phyloP scores from a whole-genome alignment of 306 rosid species.

The Quercus aquifolioides region DNA sequence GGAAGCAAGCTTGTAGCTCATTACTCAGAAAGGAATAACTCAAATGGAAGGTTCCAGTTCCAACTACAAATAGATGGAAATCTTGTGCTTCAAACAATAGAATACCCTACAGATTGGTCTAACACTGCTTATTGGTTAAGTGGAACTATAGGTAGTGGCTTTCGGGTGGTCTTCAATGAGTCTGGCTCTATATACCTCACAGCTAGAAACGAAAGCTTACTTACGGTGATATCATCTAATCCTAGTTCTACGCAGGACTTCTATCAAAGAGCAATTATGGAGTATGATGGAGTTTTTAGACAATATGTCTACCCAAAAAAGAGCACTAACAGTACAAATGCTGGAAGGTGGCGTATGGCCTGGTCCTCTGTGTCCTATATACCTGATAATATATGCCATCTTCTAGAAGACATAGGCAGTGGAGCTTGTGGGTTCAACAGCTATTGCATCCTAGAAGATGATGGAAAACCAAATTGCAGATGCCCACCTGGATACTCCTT shows the following conservation, averaged over 20 bases:
- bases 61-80: constrained; percentile 3
- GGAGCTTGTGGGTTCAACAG: neutral
- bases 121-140: constrained; percentile 15
- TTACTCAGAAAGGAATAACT: too few species aligned
- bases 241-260: neutral
- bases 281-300: constrained; percentile 52
- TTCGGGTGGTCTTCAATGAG: constrained; percentile 26
- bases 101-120: constrained; percentile 24
- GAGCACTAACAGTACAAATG: too few species aligned
- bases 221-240: neutral
- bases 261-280: constrained; percentile 59
- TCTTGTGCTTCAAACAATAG: constrained; percentile 26
- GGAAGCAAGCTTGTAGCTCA: too few species aligned
- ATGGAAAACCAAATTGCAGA: constrained; percentile 1
- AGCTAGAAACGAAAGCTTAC: constrained; percentile 6
- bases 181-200: constrained; percentile 34
- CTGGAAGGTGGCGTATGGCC: neutral
- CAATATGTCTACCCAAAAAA: constrained; percentile 39
- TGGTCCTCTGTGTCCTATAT: neutral
- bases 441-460: neutral
- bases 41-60: constrained; percentile 50
- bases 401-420: neutral
- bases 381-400: neutral
- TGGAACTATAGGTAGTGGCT: neutral
- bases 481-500: constrained; percentile 21